Conservation (phyloP, 2,329 filamentous ascomycete species). For the Trichocomaceae sp. region DNA sequence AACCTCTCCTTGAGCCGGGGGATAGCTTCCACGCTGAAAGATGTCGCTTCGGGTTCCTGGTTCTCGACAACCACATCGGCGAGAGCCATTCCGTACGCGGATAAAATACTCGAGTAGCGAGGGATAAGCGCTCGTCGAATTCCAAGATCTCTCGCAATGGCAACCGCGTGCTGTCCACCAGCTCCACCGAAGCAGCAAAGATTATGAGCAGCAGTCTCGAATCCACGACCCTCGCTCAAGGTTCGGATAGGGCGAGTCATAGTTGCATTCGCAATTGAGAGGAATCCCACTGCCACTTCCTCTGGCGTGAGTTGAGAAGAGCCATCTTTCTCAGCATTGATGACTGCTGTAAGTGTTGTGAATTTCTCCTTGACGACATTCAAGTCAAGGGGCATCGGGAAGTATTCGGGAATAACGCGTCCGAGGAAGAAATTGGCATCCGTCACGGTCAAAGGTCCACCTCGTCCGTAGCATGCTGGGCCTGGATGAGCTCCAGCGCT, state of each 20-base stretch:
- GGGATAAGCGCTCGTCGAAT: conserved; percentile 40
- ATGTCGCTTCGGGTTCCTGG: conserved; percentile 27
- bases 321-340: conserved; percentile 33
- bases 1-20: conserved; percentile 22
- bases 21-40: conserved; percentile 14
- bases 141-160: conserved; percentile 36
- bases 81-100: conserved; percentile 29
- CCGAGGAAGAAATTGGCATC: conserved; percentile 84
- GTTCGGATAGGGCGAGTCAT: conserved; percentile 20
- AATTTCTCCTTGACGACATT: conserved; percentile 37
- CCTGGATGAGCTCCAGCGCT: conserved; percentile 84
- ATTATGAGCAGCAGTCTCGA: conserved; percentile 21
- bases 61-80: conserved; percentile 35
- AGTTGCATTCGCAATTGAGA: conserved; percentile 18
- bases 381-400: conserved; percentile 34
- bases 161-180: conserved; percentile 35
- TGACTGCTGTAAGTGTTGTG: conserved; percentile 34
- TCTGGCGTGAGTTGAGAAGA: conserved; percentile 20
- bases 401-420: conserved; percentile 71
- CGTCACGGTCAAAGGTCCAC: conserved; percentile 82
- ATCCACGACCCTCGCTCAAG: conserved; percentile 20
- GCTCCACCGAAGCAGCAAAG: conserved; percentile 28
- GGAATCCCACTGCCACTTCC: conserved; percentile 19
- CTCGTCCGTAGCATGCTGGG: conserved; percentile 84
- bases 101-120: conserved; percentile 27